Conservation (phyloP, 139 green algal genomes). For the Edaphochlamys debaryana region DNA sequence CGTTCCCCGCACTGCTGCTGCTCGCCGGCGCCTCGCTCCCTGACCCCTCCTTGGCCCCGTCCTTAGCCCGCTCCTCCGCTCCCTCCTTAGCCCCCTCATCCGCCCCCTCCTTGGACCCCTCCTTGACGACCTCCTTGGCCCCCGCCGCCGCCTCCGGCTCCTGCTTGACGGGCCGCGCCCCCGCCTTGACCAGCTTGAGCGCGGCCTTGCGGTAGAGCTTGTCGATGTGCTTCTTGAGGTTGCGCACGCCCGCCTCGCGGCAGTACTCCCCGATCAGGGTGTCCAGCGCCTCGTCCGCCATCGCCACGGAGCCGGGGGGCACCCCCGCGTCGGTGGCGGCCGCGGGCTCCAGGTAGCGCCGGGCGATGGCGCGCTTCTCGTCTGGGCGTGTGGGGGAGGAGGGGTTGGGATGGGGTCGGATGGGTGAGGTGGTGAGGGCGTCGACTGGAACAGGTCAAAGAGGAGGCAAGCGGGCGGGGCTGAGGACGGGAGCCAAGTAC, state of each 20-base stretch:
- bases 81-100: too few species aligned
- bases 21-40: too few species aligned
- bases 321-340: slow-evolving; percentile 77
- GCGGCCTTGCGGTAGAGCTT: slow-evolving; percentile 92
- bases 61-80: too few species aligned
- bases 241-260: slow-evolving; percentile 95
- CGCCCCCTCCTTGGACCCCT: too few species aligned
- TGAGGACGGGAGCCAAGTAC: too few species aligned
- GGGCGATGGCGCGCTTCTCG: slow-evolving; percentile 95
- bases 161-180: background rate
- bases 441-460: background rate
- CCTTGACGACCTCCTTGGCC: too few species aligned
- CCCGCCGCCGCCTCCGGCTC: background rate
- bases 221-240: slow-evolving; percentile 97
- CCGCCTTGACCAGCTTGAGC: slow-evolving; percentile 33
- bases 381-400: slow-evolving; percentile 47
- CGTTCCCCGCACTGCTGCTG: background rate
- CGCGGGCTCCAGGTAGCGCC: slow-evolving; percentile 90
- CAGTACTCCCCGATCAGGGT: slow-evolving; percentile 92
- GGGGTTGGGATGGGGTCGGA: background rate
- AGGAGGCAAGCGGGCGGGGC: too few species aligned
- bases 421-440: background rate
- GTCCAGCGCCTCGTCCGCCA: slow-evolving; percentile 84
- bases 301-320: slow-evolving; percentile 58
- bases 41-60: too few species aligned